Evolutionary conservation across 2,329 filamentous ascomycete genomes (phyloP).

Genomic region (Trichoderma citrinoviride): DNA sequence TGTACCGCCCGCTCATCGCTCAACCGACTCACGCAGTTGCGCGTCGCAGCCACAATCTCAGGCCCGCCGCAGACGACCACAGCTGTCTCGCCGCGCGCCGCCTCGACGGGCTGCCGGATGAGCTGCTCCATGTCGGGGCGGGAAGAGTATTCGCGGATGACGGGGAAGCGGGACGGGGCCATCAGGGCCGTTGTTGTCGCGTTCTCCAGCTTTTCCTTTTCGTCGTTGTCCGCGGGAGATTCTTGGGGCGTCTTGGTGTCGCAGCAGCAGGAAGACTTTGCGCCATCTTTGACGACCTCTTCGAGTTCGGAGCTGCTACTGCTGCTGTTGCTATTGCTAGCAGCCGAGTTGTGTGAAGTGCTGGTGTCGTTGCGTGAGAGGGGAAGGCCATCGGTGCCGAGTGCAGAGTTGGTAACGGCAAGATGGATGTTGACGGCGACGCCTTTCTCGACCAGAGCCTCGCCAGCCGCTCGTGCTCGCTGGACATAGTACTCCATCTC

Average conservation of each 20-base stretch:
- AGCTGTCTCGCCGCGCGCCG: conserved; percentile 58
- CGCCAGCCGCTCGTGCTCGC: conserved; percentile 45
- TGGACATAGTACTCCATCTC: conserved; percentile 56
- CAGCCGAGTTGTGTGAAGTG: not conserved
- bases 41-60: conserved; percentile 51
- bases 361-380: conserved; percentile 4
- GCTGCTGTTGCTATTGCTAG: not conserved
- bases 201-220: no score
- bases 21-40: conserved; percentile 54
- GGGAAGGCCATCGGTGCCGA: conserved; percentile 7
- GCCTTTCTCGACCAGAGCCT: conserved; percentile 42
- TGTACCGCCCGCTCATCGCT: conserved; percentile 62
- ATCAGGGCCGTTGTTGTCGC: no score
- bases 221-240: not conserved
- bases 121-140: conserved; percentile 52
- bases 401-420: conserved; percentile 45
- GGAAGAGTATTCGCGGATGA: conserved; percentile 43
- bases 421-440: conserved; percentile 53
- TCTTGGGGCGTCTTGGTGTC: not conserved
- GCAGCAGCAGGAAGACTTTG: conserved; percentile 29
- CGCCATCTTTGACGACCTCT: conserved; percentile 18
- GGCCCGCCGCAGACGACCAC: conserved; percentile 60
- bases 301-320: not conserved
- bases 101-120: conserved; percentile 54
- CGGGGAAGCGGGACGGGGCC: not conserved